Conservation (phyloP, 2,329 filamentous ascomycete species). For the Fusarium odoratissimum region DNA sequence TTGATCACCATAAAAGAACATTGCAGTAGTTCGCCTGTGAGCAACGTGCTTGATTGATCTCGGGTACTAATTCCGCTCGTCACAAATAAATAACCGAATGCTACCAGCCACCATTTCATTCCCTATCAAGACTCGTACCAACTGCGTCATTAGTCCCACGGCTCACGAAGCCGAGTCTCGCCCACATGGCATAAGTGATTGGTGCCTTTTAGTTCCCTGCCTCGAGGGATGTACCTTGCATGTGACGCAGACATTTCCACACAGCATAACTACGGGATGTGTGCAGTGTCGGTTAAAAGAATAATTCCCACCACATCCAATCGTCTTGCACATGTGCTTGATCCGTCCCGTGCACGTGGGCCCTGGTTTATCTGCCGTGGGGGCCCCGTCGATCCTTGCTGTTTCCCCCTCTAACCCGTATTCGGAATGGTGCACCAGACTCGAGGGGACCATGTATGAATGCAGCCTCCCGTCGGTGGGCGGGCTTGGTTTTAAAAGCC, state of each 20-base stretch:
- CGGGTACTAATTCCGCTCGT: background rate
- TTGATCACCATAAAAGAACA: background rate
- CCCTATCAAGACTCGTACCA: background rate
- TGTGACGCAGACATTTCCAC: conserved; percentile 5
- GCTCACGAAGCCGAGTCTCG: background rate
- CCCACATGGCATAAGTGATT: conserved; percentile 30
- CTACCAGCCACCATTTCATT: background rate
- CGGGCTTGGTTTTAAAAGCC: conserved; percentile 1
- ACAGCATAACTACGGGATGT: background rate
- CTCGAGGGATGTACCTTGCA: conserved; percentile 10
- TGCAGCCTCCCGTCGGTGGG: background rate
- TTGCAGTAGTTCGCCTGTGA: background rate
- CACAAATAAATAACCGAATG: background rate
- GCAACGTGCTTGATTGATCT: background rate
- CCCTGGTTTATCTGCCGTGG: background rate
- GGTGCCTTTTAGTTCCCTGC: background rate
- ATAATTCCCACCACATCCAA: conserved; percentile 16
- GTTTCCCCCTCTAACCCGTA: background rate
- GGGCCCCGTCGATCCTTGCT: conserved; percentile 1
- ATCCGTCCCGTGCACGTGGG: conserved; percentile 27
- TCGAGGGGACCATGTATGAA: background rate
- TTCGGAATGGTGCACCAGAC: background rate
- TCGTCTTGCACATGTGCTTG: conserved; percentile 31
- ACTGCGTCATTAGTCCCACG: background rate
- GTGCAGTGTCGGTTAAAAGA: background rate